Base-by-base conservation (phyloP, 2,329 filamentous ascomycete genomes). In the Xylariaceae sp. region DNA sequence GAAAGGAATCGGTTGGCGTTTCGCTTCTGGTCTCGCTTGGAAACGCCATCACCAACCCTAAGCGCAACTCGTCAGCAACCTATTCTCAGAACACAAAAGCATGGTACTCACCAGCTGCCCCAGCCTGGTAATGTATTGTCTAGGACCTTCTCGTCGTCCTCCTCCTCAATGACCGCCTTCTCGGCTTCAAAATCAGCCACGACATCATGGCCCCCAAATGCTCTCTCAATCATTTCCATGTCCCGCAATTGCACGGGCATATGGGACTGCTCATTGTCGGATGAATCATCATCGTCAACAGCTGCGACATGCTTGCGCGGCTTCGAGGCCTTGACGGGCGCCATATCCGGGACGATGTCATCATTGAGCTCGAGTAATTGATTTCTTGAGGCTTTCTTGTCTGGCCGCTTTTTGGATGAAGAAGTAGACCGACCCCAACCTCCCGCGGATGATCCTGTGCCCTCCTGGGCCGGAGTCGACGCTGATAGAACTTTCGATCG, bases 111-210 rank as follows among this genome's bases (percentile, higher is more conserved):
- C 22, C 22, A 26, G 22, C 22, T 26, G 11, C 22, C 22, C 22
- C 93, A 98, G 34, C 93, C 93, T 1, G 89, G 89, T 4, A 98
- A 74, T n/a, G 87, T 86, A 51, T 85, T 85, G 61, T 91, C 89
- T 22, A 89, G 68, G 42, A 88, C 71, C 64, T 93, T 85, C 59
- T 94, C 87, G 52, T 86, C 89, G 63, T 96, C 89, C 15, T 87
- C 86, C 22, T 79, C 75, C 15, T 81, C 78, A 1, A 78, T 71
- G 37, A 80, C 78, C 13, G 73, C 75, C 67, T 97, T 97, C 60
- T 97, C 90, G 29, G 74, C 74, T 43, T 79, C 78, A 59, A 97
- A 98, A 30, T 89, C 83, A 34, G 78, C 79, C 8, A 85, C 81
- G 1, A 94, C 87, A 60, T 95, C 87, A 55, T 90, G 81, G 32